These are phyloP conservation scores for Rhizopus stolonifer DNA, from an alignment of 371 early-diverging fungal species.

Conservation along the genomic window DNA sequence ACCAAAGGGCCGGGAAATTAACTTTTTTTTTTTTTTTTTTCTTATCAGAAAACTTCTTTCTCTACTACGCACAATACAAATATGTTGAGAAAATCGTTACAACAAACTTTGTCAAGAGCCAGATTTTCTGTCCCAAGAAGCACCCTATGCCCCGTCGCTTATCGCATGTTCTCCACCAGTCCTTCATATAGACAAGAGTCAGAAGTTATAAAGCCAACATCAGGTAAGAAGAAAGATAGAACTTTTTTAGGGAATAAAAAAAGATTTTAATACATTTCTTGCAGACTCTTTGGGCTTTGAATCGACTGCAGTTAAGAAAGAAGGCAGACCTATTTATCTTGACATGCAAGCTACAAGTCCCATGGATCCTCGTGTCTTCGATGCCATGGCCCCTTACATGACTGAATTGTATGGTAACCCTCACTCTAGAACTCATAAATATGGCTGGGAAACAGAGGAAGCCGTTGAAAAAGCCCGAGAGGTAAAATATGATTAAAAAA, in stretches of 20 bases:
- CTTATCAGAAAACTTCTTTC: not conserved
- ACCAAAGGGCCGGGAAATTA: not conserved
- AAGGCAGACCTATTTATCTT: slow-evolving; percentile 82
- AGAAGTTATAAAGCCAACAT: slow-evolving; percentile 14
- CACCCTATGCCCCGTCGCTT: not conserved
- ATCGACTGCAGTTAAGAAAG: slow-evolving; percentile 31
- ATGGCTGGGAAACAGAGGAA: slow-evolving; percentile 98
- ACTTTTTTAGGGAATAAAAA: not conserved
- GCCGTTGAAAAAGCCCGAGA: slow-evolving; percentile 93
- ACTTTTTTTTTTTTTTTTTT: not conserved
- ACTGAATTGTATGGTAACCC: slow-evolving; percentile 98
- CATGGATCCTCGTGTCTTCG: slow-evolving; percentile 96
- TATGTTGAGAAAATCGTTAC: slow-evolving; percentile 20
- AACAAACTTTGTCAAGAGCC: slow-evolving; percentile 13
- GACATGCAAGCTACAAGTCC: slow-evolving; percentile 99
- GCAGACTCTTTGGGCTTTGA: slow-evolving; percentile 63
- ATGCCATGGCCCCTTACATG: slow-evolving; percentile 97
- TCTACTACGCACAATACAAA: not conserved
- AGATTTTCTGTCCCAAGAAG: not conserved
- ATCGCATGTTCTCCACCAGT: slow-evolving; percentile 8
- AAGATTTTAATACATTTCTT: not conserved
- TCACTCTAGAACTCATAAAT: slow-evolving; percentile 97
- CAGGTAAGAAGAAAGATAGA: slow-evolving; percentile 7
- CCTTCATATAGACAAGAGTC: slow-evolving; percentile 5
- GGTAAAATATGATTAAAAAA: slow-evolving; percentile 29